phyloP scores from a whole-genome alignment of 2,329 filamentous ascomycete genomes.

The Leptographium wingfieldii region DNA sequence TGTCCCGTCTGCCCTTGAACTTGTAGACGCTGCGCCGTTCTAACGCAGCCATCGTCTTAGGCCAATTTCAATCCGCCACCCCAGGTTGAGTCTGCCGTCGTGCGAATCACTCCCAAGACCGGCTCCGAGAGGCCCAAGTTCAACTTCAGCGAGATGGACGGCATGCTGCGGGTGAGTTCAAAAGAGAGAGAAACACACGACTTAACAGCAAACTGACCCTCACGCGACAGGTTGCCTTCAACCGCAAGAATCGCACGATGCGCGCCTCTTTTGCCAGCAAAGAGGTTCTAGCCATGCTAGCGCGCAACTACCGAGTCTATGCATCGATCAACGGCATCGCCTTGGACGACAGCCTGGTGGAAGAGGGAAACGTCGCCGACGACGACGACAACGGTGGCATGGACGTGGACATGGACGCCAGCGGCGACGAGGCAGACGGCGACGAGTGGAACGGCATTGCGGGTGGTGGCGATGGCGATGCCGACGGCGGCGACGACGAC shows the following conservation, averaged over 20 bases:
- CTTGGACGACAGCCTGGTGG: conserved; percentile 53
- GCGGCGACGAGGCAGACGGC: conserved; percentile 35
- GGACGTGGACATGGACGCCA: conserved; percentile 28
- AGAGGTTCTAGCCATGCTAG: conserved; percentile 70
- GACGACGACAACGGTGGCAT: conserved; percentile 39
- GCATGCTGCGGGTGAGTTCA: conserved; percentile 47
- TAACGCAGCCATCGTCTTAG: conserved; percentile 21
- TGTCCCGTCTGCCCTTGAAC: background rate
- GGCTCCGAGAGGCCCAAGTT: conserved; percentile 69
- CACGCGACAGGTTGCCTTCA: conserved; percentile 53
- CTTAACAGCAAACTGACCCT: background rate
- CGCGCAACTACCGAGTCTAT: conserved; percentile 80
- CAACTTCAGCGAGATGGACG: conserved; percentile 91
- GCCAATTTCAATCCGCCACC: conserved; percentile 93
- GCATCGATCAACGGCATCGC: conserved; percentile 76
- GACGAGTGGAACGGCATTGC: conserved; percentile 35
- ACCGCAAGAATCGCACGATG: conserved; percentile 81
- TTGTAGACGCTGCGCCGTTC: background rate
- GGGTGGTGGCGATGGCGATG: conserved; percentile 51
- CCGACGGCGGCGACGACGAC: conserved; percentile 49
- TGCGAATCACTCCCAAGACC: conserved; percentile 76
- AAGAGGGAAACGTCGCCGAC: conserved; percentile 30
- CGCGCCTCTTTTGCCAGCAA: conserved; percentile 65
- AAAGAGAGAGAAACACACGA: no score
- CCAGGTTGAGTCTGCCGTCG: conserved; percentile 81